These are phyloP conservation scores for Penicillium digitatum DNA, from an alignment of 2,329 filamentous ascomycete genomes.

Conservation along the genomic window DNA sequence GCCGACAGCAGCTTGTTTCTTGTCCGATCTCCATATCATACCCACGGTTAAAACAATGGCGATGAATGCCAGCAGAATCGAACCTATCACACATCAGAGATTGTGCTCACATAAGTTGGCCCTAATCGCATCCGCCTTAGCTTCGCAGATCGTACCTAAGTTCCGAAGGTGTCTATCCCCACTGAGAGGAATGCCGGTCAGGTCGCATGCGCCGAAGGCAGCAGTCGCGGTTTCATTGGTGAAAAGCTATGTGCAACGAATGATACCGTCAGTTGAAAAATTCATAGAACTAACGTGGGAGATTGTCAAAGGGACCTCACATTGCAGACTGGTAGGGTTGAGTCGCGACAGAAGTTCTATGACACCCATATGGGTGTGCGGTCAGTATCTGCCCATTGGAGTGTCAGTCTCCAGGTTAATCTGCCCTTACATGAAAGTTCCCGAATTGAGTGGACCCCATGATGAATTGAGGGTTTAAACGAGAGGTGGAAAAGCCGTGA, in stretches of 20 bases:
- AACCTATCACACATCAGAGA: conserved; percentile 54
- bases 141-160: conserved; percentile 58
- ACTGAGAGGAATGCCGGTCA: conserved; percentile 71
- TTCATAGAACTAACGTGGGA: background rate
- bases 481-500: conserved; percentile 4
- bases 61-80: conserved; percentile 74
- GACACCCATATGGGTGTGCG: conserved; percentile 23
- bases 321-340: conserved; percentile 79
- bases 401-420: conserved; percentile 8
- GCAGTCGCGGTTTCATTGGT: conserved; percentile 56
- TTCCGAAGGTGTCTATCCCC: conserved; percentile 69
- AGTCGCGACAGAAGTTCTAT: conserved; percentile 78
- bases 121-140: background rate
- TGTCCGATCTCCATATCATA: conserved; percentile 75
- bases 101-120: background rate
- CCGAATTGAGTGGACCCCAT: conserved; percentile 56
- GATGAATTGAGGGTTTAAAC: background rate
- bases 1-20: conserved; percentile 89
- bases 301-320: conserved; percentile 44
- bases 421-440: conserved; percentile 52
- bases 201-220: conserved; percentile 66
- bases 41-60: conserved; percentile 66
- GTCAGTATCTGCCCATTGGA: conserved; percentile 20
- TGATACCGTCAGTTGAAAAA: conserved; percentile 16
- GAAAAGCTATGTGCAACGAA: conserved; percentile 56